Evolutionary conservation across 2,329 filamentous ascomycete species (phyloP), one percentile per base, ranked within the genome.

Genomic region (Pseudogymnoascus sp.): DNA sequence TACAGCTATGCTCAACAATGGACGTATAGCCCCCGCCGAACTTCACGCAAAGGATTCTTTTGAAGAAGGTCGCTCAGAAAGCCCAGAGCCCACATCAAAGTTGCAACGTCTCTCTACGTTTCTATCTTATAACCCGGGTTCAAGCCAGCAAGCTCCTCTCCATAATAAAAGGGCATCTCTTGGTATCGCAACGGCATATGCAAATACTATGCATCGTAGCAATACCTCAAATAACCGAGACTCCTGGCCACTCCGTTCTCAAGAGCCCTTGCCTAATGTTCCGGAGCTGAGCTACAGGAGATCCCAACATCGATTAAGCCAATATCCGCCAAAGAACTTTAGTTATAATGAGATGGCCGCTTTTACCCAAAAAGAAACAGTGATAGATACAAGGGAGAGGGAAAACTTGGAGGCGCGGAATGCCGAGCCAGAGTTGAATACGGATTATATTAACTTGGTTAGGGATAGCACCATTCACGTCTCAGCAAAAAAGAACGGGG

Each of bases 71-170:
- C 30, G n/a, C 25, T 30, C 43, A 30, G 43, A 50, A 50, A 16
- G 5, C n/a, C 28, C 22, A 16, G 25, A 30, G 16, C 25, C 43
- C 5, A 30, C 12, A n/a, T 30, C 43, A 6, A 50, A 18, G 43
- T 4, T 57, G 5, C 59, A 57, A n/a, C 41, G 41, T 16, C n/a
- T 57, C 25, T 60, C 59, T 4, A n/a, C 16, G 14, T 60, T 60
- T 33, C 30, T 60, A 2, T n/a, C 38, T 11, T 47, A 35, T 47
- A 60, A 60, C 22, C 33, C 18, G 5, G 59, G 35, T 6, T n/a
- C 41, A 18, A 14, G 14, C n/a, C 37, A 41, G n/a, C 39, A 57
- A 20, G 18, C 28, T 16, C 39, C 14, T 12, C n/a, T 16, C n/a
- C 16, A 12, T 16, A 47, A 41, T 20, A 18, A 22, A 57, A 30